These are phyloP conservation scores for Starmerella lactis-condensi DNA, from an alignment of 805 yeast species.

Conservation along the genomic window DNA sequence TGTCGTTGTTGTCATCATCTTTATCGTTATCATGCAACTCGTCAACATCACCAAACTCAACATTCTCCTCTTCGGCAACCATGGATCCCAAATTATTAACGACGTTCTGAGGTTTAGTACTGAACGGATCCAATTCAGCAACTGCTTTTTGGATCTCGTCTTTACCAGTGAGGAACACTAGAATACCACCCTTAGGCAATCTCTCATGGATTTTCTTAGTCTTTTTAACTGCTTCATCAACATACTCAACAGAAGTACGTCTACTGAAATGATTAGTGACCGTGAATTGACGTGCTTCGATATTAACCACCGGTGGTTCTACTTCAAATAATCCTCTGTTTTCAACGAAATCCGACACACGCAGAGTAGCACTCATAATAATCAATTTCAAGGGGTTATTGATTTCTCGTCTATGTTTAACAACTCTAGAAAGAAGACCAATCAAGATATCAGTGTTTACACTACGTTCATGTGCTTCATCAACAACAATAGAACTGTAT, in stretches of 20 bases:
- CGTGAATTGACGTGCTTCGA: constrained; percentile 86
- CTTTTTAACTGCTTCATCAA: constrained; percentile 72
- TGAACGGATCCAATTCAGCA: constrained; percentile 50
- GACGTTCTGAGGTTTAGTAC: constrained; percentile 21
- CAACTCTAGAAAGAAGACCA: constrained; percentile 81
- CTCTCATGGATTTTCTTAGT: constrained; percentile 69
- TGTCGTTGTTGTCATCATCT: constrained; percentile 28
- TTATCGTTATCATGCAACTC: constrained; percentile 22
- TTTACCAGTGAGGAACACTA: constrained; percentile 85
- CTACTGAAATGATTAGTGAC: constrained; percentile 81
- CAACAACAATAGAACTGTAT: constrained; percentile 75
- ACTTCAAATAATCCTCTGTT: constrained; percentile 49
- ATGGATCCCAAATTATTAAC: constrained; percentile 21
- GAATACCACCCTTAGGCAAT: constrained; percentile 85
- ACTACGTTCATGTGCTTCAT: constrained; percentile 96
- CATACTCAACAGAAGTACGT: constrained; percentile 56
- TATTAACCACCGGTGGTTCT: constrained; percentile 69
- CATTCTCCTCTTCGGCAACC: constrained; percentile 70
- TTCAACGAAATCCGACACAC: constrained; percentile 85
- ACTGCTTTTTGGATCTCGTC: constrained; percentile 71
- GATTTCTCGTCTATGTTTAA: constrained; percentile 39
- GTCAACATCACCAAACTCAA: constrained; percentile 32
- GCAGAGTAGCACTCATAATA: constrained; percentile 91
- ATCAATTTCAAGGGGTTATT: constrained; percentile 58
- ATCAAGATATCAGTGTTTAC: constrained; percentile 88